Percentiles rank a stretch among this genome's conserved stretches.
These are phyloP conservation scores for Agrostemma githago DNA, from an alignment of 148 eudicot species.

Conservation along the genomic window DNA sequence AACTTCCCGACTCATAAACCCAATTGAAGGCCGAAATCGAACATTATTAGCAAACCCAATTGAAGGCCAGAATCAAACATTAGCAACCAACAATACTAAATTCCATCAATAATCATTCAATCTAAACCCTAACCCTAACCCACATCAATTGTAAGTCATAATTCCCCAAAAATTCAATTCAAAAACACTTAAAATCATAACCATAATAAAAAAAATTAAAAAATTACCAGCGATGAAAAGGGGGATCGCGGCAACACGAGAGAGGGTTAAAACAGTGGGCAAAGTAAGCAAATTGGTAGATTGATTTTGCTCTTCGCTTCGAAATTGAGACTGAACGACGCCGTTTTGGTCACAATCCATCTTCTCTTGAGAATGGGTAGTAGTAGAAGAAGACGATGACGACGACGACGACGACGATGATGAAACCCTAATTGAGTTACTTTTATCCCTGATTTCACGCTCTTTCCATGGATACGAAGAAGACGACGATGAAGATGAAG, in stretches of 20 bases:
- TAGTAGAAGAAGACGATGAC: not conserved
- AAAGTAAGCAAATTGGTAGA: constrained; percentile 65
- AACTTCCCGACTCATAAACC: no score
- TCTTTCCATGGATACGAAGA: constrained; percentile 16
- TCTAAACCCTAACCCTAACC: not conserved
- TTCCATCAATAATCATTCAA: not conserved
- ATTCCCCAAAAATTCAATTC: not conserved
- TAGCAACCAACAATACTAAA: not conserved
- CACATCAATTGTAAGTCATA: no score
- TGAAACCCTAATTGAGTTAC: constrained; percentile 1
- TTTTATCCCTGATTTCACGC: constrained; percentile 15
- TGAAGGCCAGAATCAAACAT: not conserved
- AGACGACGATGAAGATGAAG: constrained; percentile 15
- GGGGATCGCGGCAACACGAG: constrained; percentile 86
- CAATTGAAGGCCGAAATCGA: no score
- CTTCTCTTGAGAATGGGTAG: not conserved
- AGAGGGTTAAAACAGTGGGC: constrained; percentile 82
- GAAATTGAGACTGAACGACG: not conserved
- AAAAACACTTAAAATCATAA: not conserved
- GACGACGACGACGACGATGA: constrained; percentile 5
- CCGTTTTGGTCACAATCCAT: constrained; percentile 28
- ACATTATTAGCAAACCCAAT: no score
- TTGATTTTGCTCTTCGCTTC: not conserved
- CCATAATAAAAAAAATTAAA: not conserved
- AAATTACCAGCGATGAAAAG: constrained; percentile 66